Base-by-base conservation (phyloP, 768 basidiomycete species). In the Mycena polygramma region DNA sequence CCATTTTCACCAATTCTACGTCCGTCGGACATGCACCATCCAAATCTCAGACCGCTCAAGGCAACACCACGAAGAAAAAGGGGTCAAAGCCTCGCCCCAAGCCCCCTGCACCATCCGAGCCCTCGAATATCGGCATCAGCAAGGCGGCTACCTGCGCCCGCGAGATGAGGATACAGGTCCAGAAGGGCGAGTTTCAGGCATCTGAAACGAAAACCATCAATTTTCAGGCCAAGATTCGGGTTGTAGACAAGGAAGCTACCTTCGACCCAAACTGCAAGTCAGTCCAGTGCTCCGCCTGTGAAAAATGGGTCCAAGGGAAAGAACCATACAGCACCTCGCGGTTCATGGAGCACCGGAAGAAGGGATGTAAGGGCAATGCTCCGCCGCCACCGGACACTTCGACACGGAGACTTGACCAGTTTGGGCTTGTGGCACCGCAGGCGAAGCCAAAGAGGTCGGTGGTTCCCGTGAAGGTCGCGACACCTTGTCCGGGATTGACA, bases 221-320 rank as follows among this genome's bases (percentile, higher is more conserved):
- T 10, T 62, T 57, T 37, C 55, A 35, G 1, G 5, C n/a, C 15
- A 60, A 46, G 20, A 60, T 48, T 20, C 14, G 3, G 7, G 6
- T 2, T 1, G 35, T 39, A 15, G 66, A 64, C 51, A 13, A 51
- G 4, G 39, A 54, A 15, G 63, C 36, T 41, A 24, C 6, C 15
- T 37, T 55, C 39, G 45, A 63, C 60, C 37, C 19, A 48, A 57
- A 24, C 11, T 22, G 22, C 15, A 45, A 26, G 30, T 6, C 35
- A 17, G 70, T 77, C 10, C 54, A 58, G 8, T 71, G 71, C 66
- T 72, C 68, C 2, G 24, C 24, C 1, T 77, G 77, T 52, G 64
- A 71, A 14, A 35, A 60, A 13, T 58, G 53, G 39, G 39, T 60
- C 15, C 52, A 48, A 30, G 57, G 70, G 54, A 71, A 74, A 48